Conservation (phyloP, 2,329 filamentous ascomycete genomes). For the Plenodomus lindquistii region DNA sequence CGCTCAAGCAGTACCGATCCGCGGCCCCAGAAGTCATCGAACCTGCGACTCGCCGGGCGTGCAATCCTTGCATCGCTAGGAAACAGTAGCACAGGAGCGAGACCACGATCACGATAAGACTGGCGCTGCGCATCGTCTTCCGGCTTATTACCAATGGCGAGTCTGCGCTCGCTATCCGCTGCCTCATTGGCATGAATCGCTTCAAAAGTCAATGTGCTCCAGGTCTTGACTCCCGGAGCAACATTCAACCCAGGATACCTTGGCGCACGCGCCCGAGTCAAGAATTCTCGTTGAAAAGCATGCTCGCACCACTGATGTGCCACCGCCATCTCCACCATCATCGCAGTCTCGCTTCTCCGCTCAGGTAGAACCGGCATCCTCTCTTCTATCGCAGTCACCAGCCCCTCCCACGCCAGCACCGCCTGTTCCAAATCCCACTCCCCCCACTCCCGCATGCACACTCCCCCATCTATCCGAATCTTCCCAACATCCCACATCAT, state of each 20-base stretch:
- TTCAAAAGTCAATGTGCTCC: conserved; percentile 2
- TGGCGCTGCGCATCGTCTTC: conserved; percentile 4
- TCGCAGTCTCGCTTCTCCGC: conserved; percentile 1
- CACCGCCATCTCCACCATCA: conserved; percentile 1
- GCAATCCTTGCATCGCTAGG: conserved; percentile 1
- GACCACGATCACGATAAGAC: conserved; percentile 1
- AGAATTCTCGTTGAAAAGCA: conserved; percentile 3
- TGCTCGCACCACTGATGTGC: conserved; percentile 4
- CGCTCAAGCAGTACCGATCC: conserved; percentile 6
- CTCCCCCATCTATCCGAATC: neutral
- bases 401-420: conserved; percentile 2
- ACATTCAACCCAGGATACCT: conserved; percentile 3
- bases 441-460: conserved; percentile 2
- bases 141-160: conserved; percentile 4
- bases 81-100: conserved; percentile 6
- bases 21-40: conserved; percentile 5
- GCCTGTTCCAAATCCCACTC: conserved; percentile 6
- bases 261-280: conserved; percentile 2
- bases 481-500: conserved; percentile 6
- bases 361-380: conserved; percentile 2
- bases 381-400: conserved; percentile 5
- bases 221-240: conserved; percentile 5
- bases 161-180: conserved; percentile 3
- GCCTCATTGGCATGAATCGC: conserved; percentile 4
- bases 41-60: conserved; percentile 1